phyloP scores from a whole-genome alignment of 2,329 filamentous ascomycete species.

The Juglanconis sp. region DNA sequence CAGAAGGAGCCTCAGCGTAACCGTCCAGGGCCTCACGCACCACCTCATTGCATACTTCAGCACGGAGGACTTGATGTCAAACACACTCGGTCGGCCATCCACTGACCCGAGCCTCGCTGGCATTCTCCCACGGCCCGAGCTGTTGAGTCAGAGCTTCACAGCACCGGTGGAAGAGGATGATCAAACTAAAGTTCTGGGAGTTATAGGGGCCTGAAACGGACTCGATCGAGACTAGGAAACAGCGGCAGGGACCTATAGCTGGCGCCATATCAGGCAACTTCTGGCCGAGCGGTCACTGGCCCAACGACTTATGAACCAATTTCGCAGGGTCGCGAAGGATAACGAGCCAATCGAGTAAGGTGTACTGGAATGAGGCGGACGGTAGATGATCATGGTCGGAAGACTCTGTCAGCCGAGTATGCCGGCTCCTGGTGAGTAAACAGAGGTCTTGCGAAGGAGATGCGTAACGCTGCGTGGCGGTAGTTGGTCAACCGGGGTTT shows the following conservation, averaged over 20 bases:
- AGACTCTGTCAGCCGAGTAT: not conserved
- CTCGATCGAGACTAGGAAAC: not conserved
- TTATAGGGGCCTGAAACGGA: not conserved
- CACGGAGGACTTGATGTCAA: not conserved
- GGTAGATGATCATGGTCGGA: not conserved
- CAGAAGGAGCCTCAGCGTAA: slow-evolving; percentile 5
- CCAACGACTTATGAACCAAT: not conserved
- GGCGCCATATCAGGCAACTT: not conserved
- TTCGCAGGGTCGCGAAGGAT: not conserved
- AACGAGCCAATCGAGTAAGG: not conserved
- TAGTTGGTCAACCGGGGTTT: too few relatives aligned
- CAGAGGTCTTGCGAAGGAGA: not conserved
- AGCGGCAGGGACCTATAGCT: not conserved
- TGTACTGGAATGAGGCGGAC: not conserved
- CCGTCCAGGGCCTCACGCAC: slow-evolving; percentile 3
- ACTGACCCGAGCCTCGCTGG: not conserved
- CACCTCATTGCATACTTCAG: slow-evolving; percentile 10
- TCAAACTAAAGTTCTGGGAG: not conserved
- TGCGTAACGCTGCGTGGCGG: not conserved
- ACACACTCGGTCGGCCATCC: not conserved
- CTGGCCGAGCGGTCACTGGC: not conserved
- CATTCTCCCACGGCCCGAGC: slow-evolving; percentile 4
- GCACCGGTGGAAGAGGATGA: slow-evolving; percentile 6
- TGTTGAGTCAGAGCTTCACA: slow-evolving; percentile 7
- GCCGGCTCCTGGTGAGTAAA: not conserved